phyloP scores from a whole-genome alignment of 2,329 filamentous ascomycete species.

The Rhynchosporium agropyri region DNA sequence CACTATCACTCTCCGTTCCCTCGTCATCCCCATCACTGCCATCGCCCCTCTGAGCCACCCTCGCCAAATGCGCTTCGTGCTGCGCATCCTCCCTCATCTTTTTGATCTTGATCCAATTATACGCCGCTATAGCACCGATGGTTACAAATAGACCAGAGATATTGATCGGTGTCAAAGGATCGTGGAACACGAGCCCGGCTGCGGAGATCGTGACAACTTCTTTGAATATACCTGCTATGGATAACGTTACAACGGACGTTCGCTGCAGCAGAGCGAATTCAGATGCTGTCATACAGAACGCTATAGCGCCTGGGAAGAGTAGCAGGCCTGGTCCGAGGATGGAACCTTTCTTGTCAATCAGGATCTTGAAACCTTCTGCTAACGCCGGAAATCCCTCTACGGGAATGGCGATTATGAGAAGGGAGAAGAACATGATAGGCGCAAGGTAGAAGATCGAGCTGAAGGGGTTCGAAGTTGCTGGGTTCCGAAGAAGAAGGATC shows the following conservation, averaged over 20 bases:
- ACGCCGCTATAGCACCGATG: constrained; percentile 80
- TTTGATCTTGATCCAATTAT: constrained; percentile 92
- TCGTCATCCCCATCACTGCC: constrained; percentile 32
- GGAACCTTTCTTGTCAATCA: constrained; percentile 69
- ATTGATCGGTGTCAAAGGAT: constrained; percentile 85
- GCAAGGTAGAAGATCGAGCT: constrained; percentile 97
- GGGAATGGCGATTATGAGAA: constrained; percentile 79
- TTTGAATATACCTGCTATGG: constrained; percentile 98
- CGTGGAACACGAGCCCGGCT: constrained; percentile 85
- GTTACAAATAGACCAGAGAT: constrained; percentile 85
- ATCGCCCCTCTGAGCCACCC: constrained; percentile 25
- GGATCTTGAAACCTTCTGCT: constrained; percentile 61
- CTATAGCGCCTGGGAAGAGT: constrained; percentile 85
- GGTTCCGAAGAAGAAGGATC: constrained; percentile 89
- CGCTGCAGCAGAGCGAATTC: constrained; percentile 95
- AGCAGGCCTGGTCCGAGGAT: constrained; percentile 71
- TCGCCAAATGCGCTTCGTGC: constrained; percentile 48
- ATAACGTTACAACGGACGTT: constrained; percentile 92
- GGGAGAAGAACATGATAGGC: constrained; percentile 88
- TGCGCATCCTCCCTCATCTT: constrained; percentile 83
- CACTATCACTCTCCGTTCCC: constrained; percentile 23
- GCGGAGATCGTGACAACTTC: constrained; percentile 95
- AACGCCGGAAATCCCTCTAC: constrained; percentile 79
- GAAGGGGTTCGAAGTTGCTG: constrained; percentile 94
- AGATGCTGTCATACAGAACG: constrained; percentile 94